Percentiles rank a stretch among this genome's conserved stretches.
Evolutionary conservation across 176 grass and related monocot species (phyloP).

Genomic region (Cenchrus fungigraminus): DNA sequence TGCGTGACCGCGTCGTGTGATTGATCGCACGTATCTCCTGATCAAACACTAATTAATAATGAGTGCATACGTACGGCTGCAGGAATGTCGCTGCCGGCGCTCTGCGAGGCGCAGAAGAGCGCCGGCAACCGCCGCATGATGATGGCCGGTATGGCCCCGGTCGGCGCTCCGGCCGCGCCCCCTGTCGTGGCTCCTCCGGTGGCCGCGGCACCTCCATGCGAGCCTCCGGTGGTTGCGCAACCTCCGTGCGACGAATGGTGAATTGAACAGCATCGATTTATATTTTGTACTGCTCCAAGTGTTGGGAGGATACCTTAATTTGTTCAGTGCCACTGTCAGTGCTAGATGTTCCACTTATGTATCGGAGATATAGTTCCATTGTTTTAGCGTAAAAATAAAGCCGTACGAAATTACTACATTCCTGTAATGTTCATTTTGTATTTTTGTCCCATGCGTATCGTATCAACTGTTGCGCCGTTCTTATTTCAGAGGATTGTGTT

Average conservation of each 20-base stretch:
- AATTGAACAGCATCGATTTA: neutral
- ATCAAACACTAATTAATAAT: too few species aligned
- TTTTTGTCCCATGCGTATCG: too few species aligned
- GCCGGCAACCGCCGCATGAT: conserved; percentile 38
- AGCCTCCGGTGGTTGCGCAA: neutral
- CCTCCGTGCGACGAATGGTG: neutral
- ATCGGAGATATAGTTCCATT: neutral
- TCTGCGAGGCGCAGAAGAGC: conserved; percentile 18
- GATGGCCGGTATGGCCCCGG: conserved; percentile 23
- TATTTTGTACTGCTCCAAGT: too few species aligned
- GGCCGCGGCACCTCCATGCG: too few species aligned
- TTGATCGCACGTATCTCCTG: neutral
- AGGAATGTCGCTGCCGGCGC: conserved; percentile 25
- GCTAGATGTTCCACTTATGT: neutral
- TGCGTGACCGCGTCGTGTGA: neutral
- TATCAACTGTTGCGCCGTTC: too few species aligned
- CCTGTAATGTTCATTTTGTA: neutral
- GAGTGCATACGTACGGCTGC: too few species aligned
- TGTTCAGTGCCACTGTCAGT: neutral
- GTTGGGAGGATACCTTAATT: too few species aligned
- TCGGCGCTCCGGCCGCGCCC: conserved; percentile 3
- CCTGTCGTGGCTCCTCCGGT: neutral
- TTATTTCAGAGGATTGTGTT: too few species aligned
- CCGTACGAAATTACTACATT: neutral
- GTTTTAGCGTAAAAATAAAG: neutral